Evolutionary conservation across 1,284 basidiomycete genomes (phyloP).

Genomic region (Pascua guehoae): DNA sequence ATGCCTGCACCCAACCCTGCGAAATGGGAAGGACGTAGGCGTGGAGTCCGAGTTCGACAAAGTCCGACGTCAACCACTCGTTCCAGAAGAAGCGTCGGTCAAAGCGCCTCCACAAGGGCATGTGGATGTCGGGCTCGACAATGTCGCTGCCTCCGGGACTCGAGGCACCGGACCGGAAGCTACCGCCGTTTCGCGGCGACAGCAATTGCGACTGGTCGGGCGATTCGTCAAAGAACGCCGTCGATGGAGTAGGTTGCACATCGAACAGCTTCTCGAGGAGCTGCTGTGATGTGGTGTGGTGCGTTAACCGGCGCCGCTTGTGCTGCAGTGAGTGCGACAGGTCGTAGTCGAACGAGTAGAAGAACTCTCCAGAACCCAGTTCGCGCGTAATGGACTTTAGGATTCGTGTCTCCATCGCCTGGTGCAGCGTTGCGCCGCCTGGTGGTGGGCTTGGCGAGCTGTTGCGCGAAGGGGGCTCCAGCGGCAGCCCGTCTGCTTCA

Average conservation of each 20-base stretch:
- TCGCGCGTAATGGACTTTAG: constrained; percentile 45
- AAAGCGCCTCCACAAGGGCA: constrained; percentile 53
- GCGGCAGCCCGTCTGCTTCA: too few species aligned
- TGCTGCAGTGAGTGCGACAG: constrained; percentile 53
- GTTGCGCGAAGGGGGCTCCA: not conserved
- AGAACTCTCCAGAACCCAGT: constrained; percentile 46
- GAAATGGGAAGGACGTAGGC: constrained; percentile 78
- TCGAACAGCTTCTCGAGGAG: constrained; percentile 29
- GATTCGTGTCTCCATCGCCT: constrained; percentile 49
- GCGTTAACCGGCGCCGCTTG: constrained; percentile 45
- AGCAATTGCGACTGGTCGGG: too few species aligned
- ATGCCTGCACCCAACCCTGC: constrained; percentile 79
- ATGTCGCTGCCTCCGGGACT: constrained; percentile 26
- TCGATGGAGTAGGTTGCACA: constrained; percentile 1
- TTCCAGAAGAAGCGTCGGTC: constrained; percentile 57
- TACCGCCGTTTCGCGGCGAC: constrained; percentile 3
- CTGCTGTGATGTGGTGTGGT: constrained; percentile 18
- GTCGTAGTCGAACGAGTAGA: constrained; percentile 54
- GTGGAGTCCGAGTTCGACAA: constrained; percentile 57
- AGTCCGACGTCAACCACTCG: constrained; percentile 46
- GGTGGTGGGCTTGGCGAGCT: constrained; percentile 12
- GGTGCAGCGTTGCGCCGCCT: constrained; percentile 34
- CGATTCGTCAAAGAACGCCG: not conserved
- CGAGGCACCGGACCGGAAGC: not conserved
- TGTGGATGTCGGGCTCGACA: constrained; percentile 50